Evolutionary conservation across 2,329 filamentous ascomycete species (phyloP), one percentile per base, ranked within the genome.

Genomic region (Aspergillus caelatus): DNA sequence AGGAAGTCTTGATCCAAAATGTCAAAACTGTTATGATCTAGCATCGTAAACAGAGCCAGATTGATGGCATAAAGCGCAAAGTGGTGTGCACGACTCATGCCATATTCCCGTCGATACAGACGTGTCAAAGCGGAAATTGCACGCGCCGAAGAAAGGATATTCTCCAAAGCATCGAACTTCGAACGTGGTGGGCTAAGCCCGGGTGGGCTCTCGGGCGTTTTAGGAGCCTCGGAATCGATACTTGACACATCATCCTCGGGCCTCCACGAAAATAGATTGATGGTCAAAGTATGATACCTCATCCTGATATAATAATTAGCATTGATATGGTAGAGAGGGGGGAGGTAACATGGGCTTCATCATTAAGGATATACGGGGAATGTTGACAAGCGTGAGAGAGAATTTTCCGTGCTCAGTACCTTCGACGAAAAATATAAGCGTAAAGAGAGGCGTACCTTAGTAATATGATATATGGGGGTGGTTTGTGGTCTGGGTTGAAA

Each of bases 21-120:
- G 53, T 78, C 72, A 59, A 77, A 78, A 0, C 63, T 43, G 9
- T 64, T 62, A 2, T 68, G 64, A 11, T 76, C 72, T 2, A 78
- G 62, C 66, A 79, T 63, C 0, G 73, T 71, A 50, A 78, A 79
- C 0, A 79, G 63, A 2, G 77, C 77, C 9, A 79, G 67, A 26
- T 77, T 79, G 55, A 79, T 74, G 0, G 77, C 75, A 57, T 78
- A 79, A 62, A 79, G 68, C 14, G 76, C 73, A 52, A 78, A 79
- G 23, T 74, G 70, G 59, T 79, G 77, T 7, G 74, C 75, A 4
- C 75, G 72, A 36, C 65, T 73, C 60, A 79, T 66, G 5, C 77
- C 75, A 57, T 72, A 77, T 43, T 78, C 75, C 11, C 69, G 69
- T 14, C 74, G 70, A 34, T 78, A 73, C 0, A 75, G 66, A 12